Base-by-base conservation (phyloP, 2,329 filamentous ascomycete species). In the Alternaria dauci region DNA sequence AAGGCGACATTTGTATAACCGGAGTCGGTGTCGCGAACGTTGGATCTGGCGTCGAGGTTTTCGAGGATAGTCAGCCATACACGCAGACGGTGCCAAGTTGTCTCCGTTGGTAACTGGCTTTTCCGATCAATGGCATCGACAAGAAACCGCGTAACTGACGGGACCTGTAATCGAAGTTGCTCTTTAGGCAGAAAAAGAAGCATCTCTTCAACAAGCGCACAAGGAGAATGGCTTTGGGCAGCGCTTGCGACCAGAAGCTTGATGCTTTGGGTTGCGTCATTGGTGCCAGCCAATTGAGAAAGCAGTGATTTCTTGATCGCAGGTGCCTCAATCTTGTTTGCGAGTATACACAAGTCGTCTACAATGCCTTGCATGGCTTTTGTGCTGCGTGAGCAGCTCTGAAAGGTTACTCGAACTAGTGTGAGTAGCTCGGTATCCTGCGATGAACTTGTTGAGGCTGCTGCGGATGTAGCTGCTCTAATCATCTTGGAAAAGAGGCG, bases 41-140 rank as follows among this genome's bases (percentile, higher is more conserved):
- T 18, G 38, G 16, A 23, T 30, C 42, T 48, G 25, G 18, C 30
- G 44, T 72, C 70, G 9, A 73, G 36, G 14, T 32, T 34, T 28
- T 69, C 59, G 12, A 72, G 61, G n/a, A 75, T 36, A 26, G 52
- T 54, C 25, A 72, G 50, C 71, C 71, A 74, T 11, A 46, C 54
- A 4, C 61, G 47, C 30, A 72, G 41, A 50, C 48, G 41, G 5
- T 28, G 12, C 23, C 32, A 43, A 20, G 55, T 42, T 11, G 18
- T 55, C 5, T 30, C 39, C 12, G 18, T 20, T n/a, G 52, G 14
- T 8, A 57, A n/a, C 16, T n/a, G 30, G 11, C 39, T 25, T 30
- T 48, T 59, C 25, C 42, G 28, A 8, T 48, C 34, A 8, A 56
- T 48, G 43, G 39, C 25, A 11, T 60, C 54, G 26, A 55, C 60